A percentile compares a stretch with the other conserved stretches of the same genome.
These are phyloP conservation scores for Leccinellum albellum DNA, from an alignment of 768 basidiomycete species.

Conservation along the genomic window DNA sequence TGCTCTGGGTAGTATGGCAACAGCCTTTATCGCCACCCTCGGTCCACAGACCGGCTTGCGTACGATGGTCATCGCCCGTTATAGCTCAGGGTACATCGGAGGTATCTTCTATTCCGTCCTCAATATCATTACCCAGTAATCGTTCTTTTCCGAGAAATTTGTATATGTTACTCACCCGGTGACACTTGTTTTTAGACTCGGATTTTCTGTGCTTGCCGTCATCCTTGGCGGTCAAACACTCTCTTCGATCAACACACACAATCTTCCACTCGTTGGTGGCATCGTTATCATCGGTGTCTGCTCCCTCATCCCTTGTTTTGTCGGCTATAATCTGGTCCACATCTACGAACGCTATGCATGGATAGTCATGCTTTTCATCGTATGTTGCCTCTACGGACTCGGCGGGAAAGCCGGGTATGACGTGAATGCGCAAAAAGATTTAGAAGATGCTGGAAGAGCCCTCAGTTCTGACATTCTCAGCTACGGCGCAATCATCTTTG, in stretches of 20 bases:
- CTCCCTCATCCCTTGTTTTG: constrained; percentile 42
- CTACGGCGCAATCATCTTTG: constrained; percentile 52
- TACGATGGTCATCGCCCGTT: constrained; percentile 51
- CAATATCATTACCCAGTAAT: constrained; percentile 49
- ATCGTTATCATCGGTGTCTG: constrained; percentile 45
- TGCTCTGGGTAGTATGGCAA: constrained; percentile 38
- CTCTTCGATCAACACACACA: constrained; percentile 41
- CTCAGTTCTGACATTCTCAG: constrained; percentile 47
- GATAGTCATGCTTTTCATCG: constrained; percentile 44
- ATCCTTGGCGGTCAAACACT: constrained; percentile 53
- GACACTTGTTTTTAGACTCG: constrained; percentile 31
- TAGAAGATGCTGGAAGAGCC: constrained; percentile 42
- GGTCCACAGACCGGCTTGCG: constrained; percentile 52
- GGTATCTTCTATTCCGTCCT: constrained; percentile 48
- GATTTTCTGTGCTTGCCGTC: constrained; percentile 46
- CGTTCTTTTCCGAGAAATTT: background rate
- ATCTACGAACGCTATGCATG: constrained; percentile 55
- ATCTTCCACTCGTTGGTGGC: constrained; percentile 45
- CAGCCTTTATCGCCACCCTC: constrained; percentile 51
- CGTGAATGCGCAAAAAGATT: constrained; percentile 37
- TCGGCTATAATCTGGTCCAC: constrained; percentile 46
- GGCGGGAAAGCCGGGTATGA: constrained; percentile 46
- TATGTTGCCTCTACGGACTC: constrained; percentile 50
- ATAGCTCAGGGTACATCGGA: constrained; percentile 47
- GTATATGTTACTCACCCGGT: background rate